Evolutionary conservation across 305 asterid genomes (phyloP).

Genomic region (Solanum hybrid): DNA sequence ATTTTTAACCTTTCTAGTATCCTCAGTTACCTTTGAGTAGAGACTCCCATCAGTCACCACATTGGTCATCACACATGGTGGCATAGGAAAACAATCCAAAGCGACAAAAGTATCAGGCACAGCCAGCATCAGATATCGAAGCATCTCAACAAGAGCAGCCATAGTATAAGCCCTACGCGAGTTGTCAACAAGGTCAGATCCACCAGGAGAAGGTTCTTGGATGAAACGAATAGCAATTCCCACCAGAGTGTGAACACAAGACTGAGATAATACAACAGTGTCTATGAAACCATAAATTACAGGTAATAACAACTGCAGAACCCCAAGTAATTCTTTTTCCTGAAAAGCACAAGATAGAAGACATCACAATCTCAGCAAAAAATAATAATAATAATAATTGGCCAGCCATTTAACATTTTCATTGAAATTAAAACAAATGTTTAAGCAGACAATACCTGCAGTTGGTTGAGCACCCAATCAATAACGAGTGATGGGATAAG

Average conservation of each 20-base stretch:
- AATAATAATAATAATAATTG: not conserved
- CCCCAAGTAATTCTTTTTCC: slow-evolving; percentile 84
- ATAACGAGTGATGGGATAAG: slow-evolving; percentile 75
- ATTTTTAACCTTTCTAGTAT: slow-evolving; percentile 51
- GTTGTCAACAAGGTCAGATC: slow-evolving; percentile 93
- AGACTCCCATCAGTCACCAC: slow-evolving; percentile 67
- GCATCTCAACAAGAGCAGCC: slow-evolving; percentile 97
- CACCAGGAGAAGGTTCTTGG: slow-evolving; percentile 95
- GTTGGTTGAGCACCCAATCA: slow-evolving; percentile 97
- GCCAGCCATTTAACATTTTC: not conserved
- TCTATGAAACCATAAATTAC: slow-evolving; percentile 84
- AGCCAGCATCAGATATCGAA: slow-evolving; percentile 80
- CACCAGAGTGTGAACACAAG: slow-evolving; percentile 71
- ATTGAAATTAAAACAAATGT: not conserved
- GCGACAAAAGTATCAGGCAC: slow-evolving; percentile 98
- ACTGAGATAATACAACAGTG: slow-evolving; percentile 84
- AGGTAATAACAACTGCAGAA: slow-evolving; percentile 89
- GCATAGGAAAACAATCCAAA: slow-evolving; percentile 89
- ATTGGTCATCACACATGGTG: slow-evolving; percentile 47
- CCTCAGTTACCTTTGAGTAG: slow-evolving; percentile 57
- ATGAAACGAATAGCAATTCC: slow-evolving; percentile 68
- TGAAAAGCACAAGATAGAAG: slow-evolving; percentile 24
- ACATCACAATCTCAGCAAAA: slow-evolving; percentile 3
- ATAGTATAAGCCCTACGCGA: slow-evolving; percentile 87
- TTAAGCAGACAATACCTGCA: slow-evolving; percentile 53